Evolutionary conservation across 306 rosid genomes (phyloP), one percentile per base, ranked within the genome.

Genomic region (Corylus heterophylla): DNA sequence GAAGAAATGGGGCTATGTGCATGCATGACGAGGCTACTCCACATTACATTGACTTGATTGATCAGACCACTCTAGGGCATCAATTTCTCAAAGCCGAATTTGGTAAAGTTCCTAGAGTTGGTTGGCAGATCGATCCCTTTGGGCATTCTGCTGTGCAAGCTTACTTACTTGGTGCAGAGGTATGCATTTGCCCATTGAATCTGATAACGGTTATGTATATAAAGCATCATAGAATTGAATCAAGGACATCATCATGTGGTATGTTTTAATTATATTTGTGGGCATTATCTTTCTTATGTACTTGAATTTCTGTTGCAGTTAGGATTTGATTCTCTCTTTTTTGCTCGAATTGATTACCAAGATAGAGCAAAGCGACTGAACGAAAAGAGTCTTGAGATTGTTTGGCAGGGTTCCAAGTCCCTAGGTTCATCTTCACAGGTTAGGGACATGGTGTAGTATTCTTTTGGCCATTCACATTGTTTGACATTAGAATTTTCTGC

Each of bases 101-200:
- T 82, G 88, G 87, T 39, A 85, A 87, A 85, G 69, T 73, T 87
- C 97, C 97, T 12, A 87, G 97, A 85, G 90, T 90, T 76, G 97
- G 97, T 75, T 92, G 97, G 97, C 97, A 92, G 89, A 90, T 92
- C 72, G 94, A 90, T 80, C 97, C 94, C 54, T 92, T 92, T 69
- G 97, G 94, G 71, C 97, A 90, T 82, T 90, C 97, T 55, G 94
- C 97, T 71, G 94, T 92, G 79, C 97, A 92, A 80, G 97, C 97
- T 45, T 92, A 92, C 85, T 80, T 92, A 79, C 90, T 90, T 74
- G 95, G 97, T 25, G 97, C 94, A 12, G 97, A 90, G 94, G 97
- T 89, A 73, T 74, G 63, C 31, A 37, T 47, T 80, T 54, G 75
- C 71, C 71, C 59, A 18, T 75, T 51, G 69, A 67, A 67, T 42